These are phyloP conservation scores for Blastocystis sp. DNA, from an alignment of 352 stramenopile genomes.

Conservation along the genomic window DNA sequence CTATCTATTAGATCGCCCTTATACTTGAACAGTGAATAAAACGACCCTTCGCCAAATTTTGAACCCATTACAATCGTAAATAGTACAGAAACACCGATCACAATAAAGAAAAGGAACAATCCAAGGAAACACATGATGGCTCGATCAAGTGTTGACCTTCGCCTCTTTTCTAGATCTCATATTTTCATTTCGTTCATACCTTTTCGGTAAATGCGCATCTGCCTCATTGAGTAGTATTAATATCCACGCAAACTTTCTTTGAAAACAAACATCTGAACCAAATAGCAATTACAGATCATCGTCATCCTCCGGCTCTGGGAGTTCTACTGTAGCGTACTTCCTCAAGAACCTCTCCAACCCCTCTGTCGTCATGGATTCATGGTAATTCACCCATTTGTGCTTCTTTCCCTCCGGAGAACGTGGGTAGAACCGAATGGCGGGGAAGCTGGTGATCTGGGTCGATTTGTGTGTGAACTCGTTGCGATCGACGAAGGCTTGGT, in stretches of 20 bases:
- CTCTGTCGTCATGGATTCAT: neutral
- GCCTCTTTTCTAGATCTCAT: neutral
- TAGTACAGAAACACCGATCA: neutral
- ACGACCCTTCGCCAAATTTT: neutral
- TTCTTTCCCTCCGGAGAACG: neutral
- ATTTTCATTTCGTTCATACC: neutral
- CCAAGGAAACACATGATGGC: slow-evolving; percentile 6
- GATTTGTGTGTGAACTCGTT: slow-evolving; percentile 55
- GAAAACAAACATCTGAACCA: neutral
- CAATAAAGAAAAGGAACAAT: slow-evolving; percentile 26
- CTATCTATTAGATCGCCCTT: neutral
- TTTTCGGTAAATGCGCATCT: neutral
- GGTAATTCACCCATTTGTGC: slow-evolving; percentile 30
- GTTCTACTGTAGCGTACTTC: slow-evolving; percentile 50
- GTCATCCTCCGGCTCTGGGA: slow-evolving; percentile 41
- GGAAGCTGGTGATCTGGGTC: neutral
- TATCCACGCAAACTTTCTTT: neutral
- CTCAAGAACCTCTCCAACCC: slow-evolving; percentile 42
- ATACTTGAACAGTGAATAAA: neutral
- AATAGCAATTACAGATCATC: slow-evolving; percentile 35
- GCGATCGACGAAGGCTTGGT: neutral
- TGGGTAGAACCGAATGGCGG: slow-evolving; percentile 16
- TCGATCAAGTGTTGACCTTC: neutral
- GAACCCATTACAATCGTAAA: slow-evolving; percentile 45
- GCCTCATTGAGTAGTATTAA: neutral